Base-by-base conservation (phyloP, 2,329 filamentous ascomycete species). In the Penicillium sp. region DNA sequence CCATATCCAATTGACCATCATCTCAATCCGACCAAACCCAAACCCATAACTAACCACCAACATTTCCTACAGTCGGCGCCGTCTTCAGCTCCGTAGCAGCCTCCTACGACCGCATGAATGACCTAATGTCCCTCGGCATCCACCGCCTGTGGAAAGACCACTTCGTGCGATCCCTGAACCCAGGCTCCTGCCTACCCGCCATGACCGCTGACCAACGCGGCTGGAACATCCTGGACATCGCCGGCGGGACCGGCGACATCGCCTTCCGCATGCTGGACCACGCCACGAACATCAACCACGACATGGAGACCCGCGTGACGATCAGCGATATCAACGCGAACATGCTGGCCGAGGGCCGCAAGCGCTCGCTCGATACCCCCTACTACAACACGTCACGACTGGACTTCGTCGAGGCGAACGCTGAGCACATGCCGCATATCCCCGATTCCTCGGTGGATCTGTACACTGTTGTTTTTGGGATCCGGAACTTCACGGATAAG, bases 21-120 rank as follows among this genome's bases (percentile, higher is more conserved):
- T 44, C 20, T 6, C 29, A 53, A 26, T 52, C 47, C 9, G 5
- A 31, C 3, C 20, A 16, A 32, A 9, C 7, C 26, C 2, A 16
- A 49, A 8, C 16, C 5, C 5, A 14, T 20, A 47, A 38, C 49
- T 58, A 53, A 58, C 42, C 37, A 45, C 24, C 34, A 32, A 44
- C 8, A 10, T 32, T 13, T n/a, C 42, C 24, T 63, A 74, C 78
- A 81, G 92, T 97, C 39, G 89, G 89, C 58, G 86, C 85, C 40
- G 94, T 99, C 56, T 99, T 99, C 79, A 93, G 90, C 74, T 97
- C 89, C 64, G 94, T 99, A 39, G 94, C 94, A 64, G 87, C 90
- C 61, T 91, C 89, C 18, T 99, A 99, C 78, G 94, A 99, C 76
- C 89, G 88, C 60, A 99, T 99, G 94, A 99, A 99, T 78, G 94